Evolutionary conservation across 768 basidiomycete genomes (phyloP).

Genomic region (Gelatoporia subvermispora): DNA sequence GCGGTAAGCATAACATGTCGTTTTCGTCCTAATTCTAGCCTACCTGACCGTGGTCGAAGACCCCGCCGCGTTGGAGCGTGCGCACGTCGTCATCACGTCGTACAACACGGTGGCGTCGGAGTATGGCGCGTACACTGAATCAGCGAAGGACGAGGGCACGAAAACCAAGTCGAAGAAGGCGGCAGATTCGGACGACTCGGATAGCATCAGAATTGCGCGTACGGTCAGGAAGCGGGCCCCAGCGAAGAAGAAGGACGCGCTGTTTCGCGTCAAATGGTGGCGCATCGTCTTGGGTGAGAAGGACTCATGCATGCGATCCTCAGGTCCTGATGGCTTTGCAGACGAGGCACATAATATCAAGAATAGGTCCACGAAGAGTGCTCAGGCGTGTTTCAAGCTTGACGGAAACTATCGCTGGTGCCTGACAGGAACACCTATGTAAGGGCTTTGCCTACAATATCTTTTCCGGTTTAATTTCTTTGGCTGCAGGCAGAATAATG

Average conservation of each 20-base stretch:
- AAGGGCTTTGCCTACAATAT: constrained; percentile 4
- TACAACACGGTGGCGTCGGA: constrained; percentile 84
- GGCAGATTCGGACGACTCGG: constrained; percentile 31
- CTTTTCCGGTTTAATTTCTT: background rate
- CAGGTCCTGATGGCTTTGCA: constrained; percentile 10
- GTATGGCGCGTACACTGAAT: constrained; percentile 46
- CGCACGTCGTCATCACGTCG: constrained; percentile 81
- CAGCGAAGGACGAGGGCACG: constrained; percentile 52
- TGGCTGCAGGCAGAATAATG: constrained; percentile 70
- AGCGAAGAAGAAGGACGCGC: constrained; percentile 49
- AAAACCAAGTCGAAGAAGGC: constrained; percentile 32
- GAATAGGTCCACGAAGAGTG: constrained; percentile 37
- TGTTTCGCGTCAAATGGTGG: constrained; percentile 82
- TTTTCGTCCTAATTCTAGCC: background rate
- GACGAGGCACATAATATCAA: constrained; percentile 63
- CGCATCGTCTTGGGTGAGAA: constrained; percentile 79
- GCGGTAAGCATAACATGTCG: constrained; percentile 51
- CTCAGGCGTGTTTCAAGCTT: constrained; percentile 36
- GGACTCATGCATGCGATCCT: too few relatives aligned
- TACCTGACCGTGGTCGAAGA: constrained; percentile 34
- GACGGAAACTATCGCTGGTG: constrained; percentile 47
- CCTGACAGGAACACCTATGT: constrained; percentile 42
- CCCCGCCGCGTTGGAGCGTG: constrained; percentile 43
- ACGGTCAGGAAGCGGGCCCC: constrained; percentile 37
- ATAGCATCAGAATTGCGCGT: constrained; percentile 36